A percentile compares a stretch with the other conserved stretches of the same genome.
phyloP scores from a whole-genome alignment of 2,329 filamentous ascomycete species.

The Zasmidium angulare region DNA sequence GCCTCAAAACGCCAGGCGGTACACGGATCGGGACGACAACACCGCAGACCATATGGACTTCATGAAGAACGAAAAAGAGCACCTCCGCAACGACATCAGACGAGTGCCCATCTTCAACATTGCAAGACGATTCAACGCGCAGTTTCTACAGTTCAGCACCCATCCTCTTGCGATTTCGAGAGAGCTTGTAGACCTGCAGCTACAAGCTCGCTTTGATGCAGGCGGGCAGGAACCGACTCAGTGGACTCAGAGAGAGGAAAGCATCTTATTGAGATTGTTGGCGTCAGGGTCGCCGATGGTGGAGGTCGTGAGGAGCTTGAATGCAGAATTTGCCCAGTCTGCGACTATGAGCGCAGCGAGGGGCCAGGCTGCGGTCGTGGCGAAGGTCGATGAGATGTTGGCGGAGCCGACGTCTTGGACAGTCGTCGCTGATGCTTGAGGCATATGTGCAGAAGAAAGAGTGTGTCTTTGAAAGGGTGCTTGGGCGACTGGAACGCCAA shows the following conservation, averaged over 20 bases:
- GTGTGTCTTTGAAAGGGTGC: no score
- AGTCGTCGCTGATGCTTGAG: no score
- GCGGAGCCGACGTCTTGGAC: neutral
- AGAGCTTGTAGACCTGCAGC: neutral
- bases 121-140: neutral
- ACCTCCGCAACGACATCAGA: no score
- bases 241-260: neutral
- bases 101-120: neutral
- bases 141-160: neutral
- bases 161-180: neutral
- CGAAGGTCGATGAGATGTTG: neutral
- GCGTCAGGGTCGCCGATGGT: neutral
- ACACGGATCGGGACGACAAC: no score
- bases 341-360: neutral
- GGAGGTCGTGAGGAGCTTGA: constrained; percentile 2
- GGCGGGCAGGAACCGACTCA: neutral
- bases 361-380: neutral
- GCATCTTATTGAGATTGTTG: neutral
- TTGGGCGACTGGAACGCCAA: no score
- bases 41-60: no score
- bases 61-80: no score
- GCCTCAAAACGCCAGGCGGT: no score
- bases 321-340: neutral
- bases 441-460: no score
- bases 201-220: neutral